A percentile compares a stretch with the other conserved stretches of the same genome.
phyloP scores from a whole-genome alignment of 2,329 filamentous ascomycete species.

The Cryphonectria japonica region DNA sequence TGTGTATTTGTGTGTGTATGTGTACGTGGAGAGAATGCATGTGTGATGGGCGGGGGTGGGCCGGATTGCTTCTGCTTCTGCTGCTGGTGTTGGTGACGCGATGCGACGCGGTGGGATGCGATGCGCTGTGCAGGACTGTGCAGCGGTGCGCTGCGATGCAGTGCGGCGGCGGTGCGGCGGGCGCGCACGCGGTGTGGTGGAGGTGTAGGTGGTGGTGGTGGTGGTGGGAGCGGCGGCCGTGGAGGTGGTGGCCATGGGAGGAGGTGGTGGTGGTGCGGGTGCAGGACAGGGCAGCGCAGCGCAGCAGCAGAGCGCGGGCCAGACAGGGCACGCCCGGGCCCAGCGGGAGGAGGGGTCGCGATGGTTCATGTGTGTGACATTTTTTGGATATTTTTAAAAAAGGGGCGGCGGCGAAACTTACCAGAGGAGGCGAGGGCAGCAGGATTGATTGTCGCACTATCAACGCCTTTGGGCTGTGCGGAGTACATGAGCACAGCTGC shows the following conservation, averaged over 20 bases:
- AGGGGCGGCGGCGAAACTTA: slow-evolving; percentile 49
- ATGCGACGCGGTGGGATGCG: slow-evolving; percentile 19
- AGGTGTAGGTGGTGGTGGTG: slow-evolving; percentile 5
- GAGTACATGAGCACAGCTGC: slow-evolving; percentile 58
- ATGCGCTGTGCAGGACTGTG: slow-evolving; percentile 18
- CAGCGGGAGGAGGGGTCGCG: slow-evolving; percentile 28
- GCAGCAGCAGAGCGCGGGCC: slow-evolving; percentile 16
- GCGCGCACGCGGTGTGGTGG: not conserved
- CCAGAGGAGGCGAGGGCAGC: slow-evolving; percentile 80
- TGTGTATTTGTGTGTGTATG: not conserved
- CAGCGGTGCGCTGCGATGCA: slow-evolving; percentile 9
- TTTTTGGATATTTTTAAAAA: not conserved
- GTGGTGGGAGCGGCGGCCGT: slow-evolving; percentile 10
- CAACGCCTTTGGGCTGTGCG: slow-evolving; percentile 73
- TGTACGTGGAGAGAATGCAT: not conserved
- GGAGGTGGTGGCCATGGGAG: not conserved
- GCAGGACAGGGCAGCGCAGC: slow-evolving; percentile 19
- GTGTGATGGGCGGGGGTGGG: slow-evolving; percentile 6
- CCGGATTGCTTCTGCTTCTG: not conserved
- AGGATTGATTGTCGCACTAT: slow-evolving; percentile 89
- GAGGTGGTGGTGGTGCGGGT: slow-evolving; percentile 19
- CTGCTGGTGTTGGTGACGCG: not conserved
- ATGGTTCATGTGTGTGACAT: slow-evolving; percentile 31
- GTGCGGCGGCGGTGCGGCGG: slow-evolving; percentile 8
- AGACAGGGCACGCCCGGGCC: slow-evolving; percentile 26